phyloP scores from a whole-genome alignment of 148 eudicot species.

The Chenopodium album region DNA sequence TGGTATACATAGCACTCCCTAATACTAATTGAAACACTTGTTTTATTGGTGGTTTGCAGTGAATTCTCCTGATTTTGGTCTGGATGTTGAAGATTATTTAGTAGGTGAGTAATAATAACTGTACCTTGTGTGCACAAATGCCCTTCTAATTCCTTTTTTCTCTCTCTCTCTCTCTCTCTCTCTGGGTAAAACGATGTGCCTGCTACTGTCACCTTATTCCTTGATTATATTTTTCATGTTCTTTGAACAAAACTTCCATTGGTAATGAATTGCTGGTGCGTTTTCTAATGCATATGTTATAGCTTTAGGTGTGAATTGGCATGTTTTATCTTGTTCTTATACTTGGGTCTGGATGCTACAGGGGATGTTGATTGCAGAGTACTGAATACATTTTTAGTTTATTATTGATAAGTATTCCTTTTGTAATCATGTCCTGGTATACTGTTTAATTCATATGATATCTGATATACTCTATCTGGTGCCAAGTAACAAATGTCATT shows the following conservation, averaged over 20 bases:
- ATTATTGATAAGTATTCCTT: not conserved
- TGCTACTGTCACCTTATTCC: not conserved
- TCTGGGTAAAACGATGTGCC: not conserved
- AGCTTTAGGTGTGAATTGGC: not conserved
- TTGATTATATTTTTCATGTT: not conserved
- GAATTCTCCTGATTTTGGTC: constrained; percentile 66
- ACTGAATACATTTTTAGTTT: not conserved
- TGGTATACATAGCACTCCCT: not conserved
- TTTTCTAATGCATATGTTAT: not conserved
- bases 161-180: too few relatives aligned
- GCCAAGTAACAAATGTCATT: not conserved
- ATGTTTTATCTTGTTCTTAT: not conserved
- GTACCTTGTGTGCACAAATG: not conserved
- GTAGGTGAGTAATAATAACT: constrained; percentile 61
- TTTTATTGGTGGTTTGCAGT: constrained; percentile 49
- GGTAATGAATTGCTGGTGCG: not conserved
- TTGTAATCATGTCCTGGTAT: not conserved
- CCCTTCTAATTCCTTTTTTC: not conserved
- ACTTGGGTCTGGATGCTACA: not conserved
- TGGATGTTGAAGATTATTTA: constrained; percentile 94
- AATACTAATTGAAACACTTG: constrained; percentile 3
- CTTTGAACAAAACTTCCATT: not conserved
- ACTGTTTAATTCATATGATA: not conserved
- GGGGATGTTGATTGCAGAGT: not conserved
- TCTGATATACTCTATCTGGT: not conserved